These are phyloP conservation scores for Ceratobasidium sp. DNA, from an alignment of 1,284 basidiomycete species.

Conservation along the genomic window DNA sequence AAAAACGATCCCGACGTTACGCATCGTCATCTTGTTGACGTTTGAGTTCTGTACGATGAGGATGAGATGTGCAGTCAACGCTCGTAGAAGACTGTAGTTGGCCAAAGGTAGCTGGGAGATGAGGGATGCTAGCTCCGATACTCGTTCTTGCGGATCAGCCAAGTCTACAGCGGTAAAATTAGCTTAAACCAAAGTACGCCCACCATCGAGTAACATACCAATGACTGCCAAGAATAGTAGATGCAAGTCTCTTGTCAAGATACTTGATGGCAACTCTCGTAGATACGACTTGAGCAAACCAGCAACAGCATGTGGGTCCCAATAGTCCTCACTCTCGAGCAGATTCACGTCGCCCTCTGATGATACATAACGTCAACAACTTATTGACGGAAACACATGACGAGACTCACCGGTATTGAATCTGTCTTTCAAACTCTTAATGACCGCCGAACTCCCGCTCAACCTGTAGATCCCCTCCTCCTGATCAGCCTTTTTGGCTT, in stretches of 20 bases:
- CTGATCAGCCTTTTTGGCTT: constrained; percentile 88
- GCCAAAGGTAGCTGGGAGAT: constrained; percentile 87
- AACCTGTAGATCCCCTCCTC: constrained; percentile 98
- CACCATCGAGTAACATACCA: constrained; percentile 61
- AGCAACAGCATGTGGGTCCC: constrained; percentile 95
- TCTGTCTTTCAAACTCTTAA: constrained; percentile 90
- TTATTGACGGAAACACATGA: no score
- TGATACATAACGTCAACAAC: no score
- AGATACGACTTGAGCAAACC: constrained; percentile 90
- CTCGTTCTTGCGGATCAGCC: constrained; percentile 85
- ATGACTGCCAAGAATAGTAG: constrained; percentile 88
- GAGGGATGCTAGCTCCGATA: constrained; percentile 83
- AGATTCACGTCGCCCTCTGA: constrained; percentile 93
- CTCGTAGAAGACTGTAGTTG: constrained; percentile 93
- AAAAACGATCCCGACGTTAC: constrained; percentile 98
- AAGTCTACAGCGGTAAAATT: constrained; percentile 65
- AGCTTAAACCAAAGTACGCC: constrained; percentile 29
- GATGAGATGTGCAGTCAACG: constrained; percentile 94
- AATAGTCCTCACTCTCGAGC: constrained; percentile 83
- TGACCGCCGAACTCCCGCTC: constrained; percentile 90
- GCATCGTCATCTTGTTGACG: constrained; percentile 98
- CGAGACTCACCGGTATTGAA: constrained; percentile 87
- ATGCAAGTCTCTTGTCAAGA: constrained; percentile 91
- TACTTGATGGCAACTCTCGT: constrained; percentile 87
- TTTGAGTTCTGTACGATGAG: constrained; percentile 90